Conservation (phyloP, 2,329 filamentous ascomycete species). For the Xylaria sp. region DNA sequence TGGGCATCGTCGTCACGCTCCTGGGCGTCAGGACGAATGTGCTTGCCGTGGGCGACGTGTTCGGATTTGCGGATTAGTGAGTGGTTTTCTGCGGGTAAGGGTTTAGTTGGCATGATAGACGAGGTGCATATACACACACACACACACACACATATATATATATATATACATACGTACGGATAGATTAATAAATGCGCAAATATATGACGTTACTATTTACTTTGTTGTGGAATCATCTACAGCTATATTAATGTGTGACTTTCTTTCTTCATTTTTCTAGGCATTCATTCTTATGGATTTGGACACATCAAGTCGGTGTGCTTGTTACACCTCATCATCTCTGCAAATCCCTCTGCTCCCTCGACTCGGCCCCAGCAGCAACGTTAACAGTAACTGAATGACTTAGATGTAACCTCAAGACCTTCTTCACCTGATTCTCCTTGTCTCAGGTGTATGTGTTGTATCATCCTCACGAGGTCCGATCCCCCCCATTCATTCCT, state of each 20-base stretch:
- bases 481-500: too few relatives aligned
- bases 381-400: too few relatives aligned
- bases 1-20: constrained; percentile 76
- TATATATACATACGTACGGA: background rate
- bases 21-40: constrained; percentile 80
- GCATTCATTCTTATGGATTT: too few relatives aligned
- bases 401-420: too few relatives aligned
- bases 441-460: too few relatives aligned
- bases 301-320: too few relatives aligned
- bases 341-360: too few relatives aligned
- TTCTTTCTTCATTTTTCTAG: background rate
- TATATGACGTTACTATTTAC: background rate
- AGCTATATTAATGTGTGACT: background rate
- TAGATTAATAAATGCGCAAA: background rate
- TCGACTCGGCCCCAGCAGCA: too few relatives aligned
- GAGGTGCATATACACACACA: background rate
- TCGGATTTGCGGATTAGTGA: constrained; percentile 74
- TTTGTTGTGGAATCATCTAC: background rate
- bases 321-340: too few relatives aligned
- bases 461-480: too few relatives aligned
- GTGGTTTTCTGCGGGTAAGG: constrained; percentile 37
- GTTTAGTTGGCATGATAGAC: background rate
- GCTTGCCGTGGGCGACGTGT: constrained; percentile 83
- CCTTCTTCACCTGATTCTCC: too few relatives aligned
- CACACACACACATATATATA: too few relatives aligned